A percentile compares a stretch with the other conserved stretches of the same genome.
These are phyloP conservation scores for Kodamaea fungicola DNA, from an alignment of 1,139 yeast genomes.

Conservation along the genomic window DNA sequence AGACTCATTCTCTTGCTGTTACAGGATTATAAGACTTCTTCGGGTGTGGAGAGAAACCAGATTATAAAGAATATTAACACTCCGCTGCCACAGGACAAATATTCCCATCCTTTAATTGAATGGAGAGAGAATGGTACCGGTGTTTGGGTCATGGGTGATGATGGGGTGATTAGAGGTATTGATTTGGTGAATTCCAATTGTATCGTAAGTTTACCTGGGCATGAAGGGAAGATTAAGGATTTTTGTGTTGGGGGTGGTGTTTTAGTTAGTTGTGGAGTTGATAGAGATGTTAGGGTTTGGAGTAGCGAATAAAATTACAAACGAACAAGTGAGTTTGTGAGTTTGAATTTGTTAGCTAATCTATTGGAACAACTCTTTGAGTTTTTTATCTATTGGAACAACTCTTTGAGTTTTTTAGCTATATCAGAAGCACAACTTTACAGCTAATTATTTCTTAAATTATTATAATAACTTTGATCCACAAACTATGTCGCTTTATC, in stretches of 20 bases:
- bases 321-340: background rate
- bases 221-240: slow-evolving; percentile 50
- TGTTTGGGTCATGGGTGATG: slow-evolving; percentile 68
- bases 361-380: too few species aligned
- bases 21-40: slow-evolving; percentile 3
- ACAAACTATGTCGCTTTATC: too few species aligned
- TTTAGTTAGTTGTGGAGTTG: slow-evolving; percentile 47
- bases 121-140: slow-evolving; percentile 43
- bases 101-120: slow-evolving; percentile 50
- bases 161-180: slow-evolving; percentile 60
- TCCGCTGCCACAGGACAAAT: slow-evolving; percentile 68
- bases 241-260: slow-evolving; percentile 35
- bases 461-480: too few species aligned
- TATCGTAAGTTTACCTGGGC: slow-evolving; percentile 25
- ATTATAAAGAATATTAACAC: slow-evolving; percentile 59
- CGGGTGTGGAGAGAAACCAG: slow-evolving; percentile 32
- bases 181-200: slow-evolving; percentile 34
- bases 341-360: too few species aligned
- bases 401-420: too few species aligned
- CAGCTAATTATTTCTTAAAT: too few species aligned
- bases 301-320: background rate
- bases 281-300: slow-evolving; percentile 26
- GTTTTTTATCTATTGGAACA: too few species aligned
- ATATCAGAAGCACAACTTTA: too few species aligned
- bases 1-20: slow-evolving; percentile 51